These are phyloP conservation scores for Neonectria neomacrospora DNA, from an alignment of 2,329 filamentous ascomycete genomes.

Conservation along the genomic window DNA sequence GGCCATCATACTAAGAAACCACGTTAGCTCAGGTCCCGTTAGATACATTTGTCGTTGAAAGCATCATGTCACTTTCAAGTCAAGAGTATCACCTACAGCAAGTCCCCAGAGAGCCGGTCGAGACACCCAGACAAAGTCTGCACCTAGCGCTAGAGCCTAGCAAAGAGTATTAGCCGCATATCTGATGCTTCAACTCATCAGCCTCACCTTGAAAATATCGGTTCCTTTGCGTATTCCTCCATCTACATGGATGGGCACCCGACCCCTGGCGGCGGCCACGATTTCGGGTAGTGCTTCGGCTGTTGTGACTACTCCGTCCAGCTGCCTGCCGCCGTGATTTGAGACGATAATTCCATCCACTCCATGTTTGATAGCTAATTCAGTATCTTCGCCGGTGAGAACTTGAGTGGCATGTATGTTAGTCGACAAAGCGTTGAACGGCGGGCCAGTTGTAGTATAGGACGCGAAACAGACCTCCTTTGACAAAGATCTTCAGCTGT, in stretches of 20 bases:
- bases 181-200: too few species aligned
- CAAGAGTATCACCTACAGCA: slow-evolving; percentile 3
- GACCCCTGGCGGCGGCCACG: slow-evolving; percentile 19
- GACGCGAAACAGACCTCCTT: slow-evolving; percentile 9
- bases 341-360: slow-evolving; percentile 25
- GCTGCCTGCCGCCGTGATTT: slow-evolving; percentile 22
- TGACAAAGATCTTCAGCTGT: slow-evolving; percentile 22
- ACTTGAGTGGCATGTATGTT: not conserved
- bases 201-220: slow-evolving; percentile 21
- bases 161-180: not conserved
- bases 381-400: slow-evolving; percentile 15
- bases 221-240: slow-evolving; percentile 26
- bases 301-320: slow-evolving; percentile 22
- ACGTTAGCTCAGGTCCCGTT: not conserved
- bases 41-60: not conserved
- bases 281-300: slow-evolving; percentile 21
- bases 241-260: slow-evolving; percentile 22
- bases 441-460: not conserved
- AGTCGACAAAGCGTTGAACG: not conserved
- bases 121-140: slow-evolving; percentile 26
- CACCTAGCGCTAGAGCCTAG: slow-evolving; percentile 21
- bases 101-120: slow-evolving; percentile 22
- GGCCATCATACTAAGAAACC: slow-evolving; percentile 1
- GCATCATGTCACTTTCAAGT: not conserved
- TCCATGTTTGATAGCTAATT: slow-evolving; percentile 20